These are phyloP conservation scores for Chondrostereum purpureum DNA, from an alignment of 1,284 basidiomycete species.

Conservation along the genomic window DNA sequence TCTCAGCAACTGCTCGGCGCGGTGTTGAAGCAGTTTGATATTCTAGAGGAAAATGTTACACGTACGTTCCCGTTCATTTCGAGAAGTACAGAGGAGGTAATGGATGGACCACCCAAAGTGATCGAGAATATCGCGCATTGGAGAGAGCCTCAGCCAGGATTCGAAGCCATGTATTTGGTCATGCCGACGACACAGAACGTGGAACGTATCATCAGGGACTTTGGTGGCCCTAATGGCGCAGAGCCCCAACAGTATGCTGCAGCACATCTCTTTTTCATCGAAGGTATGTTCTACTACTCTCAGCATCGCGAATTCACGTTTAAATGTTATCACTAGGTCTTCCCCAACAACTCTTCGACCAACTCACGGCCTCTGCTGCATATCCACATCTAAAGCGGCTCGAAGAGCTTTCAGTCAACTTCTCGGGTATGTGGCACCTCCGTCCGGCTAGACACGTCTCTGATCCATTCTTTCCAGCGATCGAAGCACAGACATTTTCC, in stretches of 20 bases:
- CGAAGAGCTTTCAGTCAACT: slow-evolving; percentile 85
- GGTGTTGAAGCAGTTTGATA: slow-evolving; percentile 90
- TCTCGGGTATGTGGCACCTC: slow-evolving; percentile 59
- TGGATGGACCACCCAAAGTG: slow-evolving; percentile 41
- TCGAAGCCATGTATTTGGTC: slow-evolving; percentile 90
- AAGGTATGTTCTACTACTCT: slow-evolving; percentile 61
- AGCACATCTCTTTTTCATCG: slow-evolving; percentile 93
- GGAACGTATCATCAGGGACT: slow-evolving; percentile 86
- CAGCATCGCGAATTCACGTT: too few relatives aligned
- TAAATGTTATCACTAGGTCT: slow-evolving; percentile 40
- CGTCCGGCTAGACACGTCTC: slow-evolving; percentile 4
- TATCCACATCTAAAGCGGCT: slow-evolving; percentile 66
- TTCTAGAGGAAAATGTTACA: slow-evolving; percentile 90
- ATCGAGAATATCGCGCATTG: slow-evolving; percentile 72
- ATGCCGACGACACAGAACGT: slow-evolving; percentile 95
- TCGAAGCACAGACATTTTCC: slow-evolving; percentile 81
- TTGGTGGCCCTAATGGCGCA: slow-evolving; percentile 46
- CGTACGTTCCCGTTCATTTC: slow-evolving; percentile 49
- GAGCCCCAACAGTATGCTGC: slow-evolving; percentile 69
- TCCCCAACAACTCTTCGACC: slow-evolving; percentile 69
- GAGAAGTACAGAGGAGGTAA: neutral
- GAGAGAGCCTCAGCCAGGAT: slow-evolving; percentile 72
- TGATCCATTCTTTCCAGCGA: slow-evolving; percentile 38
- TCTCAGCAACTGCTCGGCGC: slow-evolving; percentile 80
- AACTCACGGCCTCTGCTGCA: slow-evolving; percentile 64